A percentile compares a stretch with the other conserved stretches of the same genome.
Evolutionary conservation across 192 early-diverging fungal genomes (phyloP).

Genomic region (Coemansia sp.): DNA sequence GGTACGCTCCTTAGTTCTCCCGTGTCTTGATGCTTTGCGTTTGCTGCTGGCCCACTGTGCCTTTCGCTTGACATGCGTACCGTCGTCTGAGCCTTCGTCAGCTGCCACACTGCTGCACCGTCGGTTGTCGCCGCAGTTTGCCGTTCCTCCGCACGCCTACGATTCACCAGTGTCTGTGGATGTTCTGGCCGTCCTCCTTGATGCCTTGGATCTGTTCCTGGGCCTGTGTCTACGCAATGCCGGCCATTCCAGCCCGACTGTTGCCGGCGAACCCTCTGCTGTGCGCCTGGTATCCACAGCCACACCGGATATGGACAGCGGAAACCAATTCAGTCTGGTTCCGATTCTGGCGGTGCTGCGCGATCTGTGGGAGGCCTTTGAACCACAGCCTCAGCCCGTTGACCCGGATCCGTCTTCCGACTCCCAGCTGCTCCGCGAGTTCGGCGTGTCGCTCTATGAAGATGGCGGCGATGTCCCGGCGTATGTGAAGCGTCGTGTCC

Average conservation of each 20-base stretch:
- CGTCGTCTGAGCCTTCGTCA: no score
- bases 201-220: conserved; percentile 32
- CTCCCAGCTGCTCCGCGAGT: not conserved
- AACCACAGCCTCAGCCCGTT: not conserved
- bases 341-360: conserved; percentile 22
- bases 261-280: no score
- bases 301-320: not conserved
- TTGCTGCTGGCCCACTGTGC: conserved; percentile 30
- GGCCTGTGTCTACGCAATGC: conserved; percentile 24
- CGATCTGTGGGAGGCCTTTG: conserved; percentile 39
- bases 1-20: conserved; percentile 22
- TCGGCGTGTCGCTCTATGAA: not conserved
- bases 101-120: conserved; percentile 11
- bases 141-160: conserved; percentile 1
- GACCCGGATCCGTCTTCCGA: not conserved
- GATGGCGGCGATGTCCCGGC: not conserved
- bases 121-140: conserved; percentile 26
- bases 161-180: conserved; percentile 4
- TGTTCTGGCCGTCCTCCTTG: conserved; percentile 18
- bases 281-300: not conserved
- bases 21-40: conserved; percentile 31
- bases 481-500: conserved; percentile 12
- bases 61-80: no score
- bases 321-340: conserved; percentile 13
- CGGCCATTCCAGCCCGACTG: not conserved